Conservation (phyloP, 768 basidiomycete genomes). For the Tylopilus subfusipes region DNA sequence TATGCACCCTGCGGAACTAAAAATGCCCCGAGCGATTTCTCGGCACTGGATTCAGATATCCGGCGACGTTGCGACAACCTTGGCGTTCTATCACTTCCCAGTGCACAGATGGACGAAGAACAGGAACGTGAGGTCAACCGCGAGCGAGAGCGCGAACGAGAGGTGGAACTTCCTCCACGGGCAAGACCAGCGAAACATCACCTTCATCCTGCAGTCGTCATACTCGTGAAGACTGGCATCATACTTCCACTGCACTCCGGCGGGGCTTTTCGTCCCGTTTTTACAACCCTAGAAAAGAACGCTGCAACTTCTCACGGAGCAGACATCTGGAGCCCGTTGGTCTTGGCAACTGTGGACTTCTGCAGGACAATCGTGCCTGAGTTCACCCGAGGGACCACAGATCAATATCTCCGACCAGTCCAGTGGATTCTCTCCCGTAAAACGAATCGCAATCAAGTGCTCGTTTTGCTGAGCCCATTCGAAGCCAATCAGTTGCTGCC, state of each 20-base stretch:
- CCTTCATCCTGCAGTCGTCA: not conserved
- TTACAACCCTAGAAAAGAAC: no score
- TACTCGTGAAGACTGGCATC: not conserved
- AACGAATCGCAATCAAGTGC: not conserved
- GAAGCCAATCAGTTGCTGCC: slow-evolving; percentile 37
- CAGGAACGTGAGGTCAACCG: not conserved
- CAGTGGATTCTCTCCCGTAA: slow-evolving; percentile 17
- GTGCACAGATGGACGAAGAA: not conserved
- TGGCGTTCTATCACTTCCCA: not conserved
- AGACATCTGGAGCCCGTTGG: not conserved
- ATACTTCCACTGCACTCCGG: no score
- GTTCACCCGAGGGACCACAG: not conserved
- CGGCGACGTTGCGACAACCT: not conserved
- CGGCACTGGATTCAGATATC: not conserved
- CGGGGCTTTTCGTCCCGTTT: no score
- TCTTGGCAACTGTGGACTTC: slow-evolving; percentile 13
- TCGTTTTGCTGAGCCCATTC: slow-evolving; percentile 22
- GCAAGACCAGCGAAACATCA: not conserved
- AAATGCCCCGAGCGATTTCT: not conserved
- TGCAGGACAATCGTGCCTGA: slow-evolving; percentile 4
- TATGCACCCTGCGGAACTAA: not conserved
- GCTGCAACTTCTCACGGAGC: no score
- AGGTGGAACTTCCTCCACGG: not conserved
- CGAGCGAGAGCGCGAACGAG: not conserved
- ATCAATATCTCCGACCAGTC: slow-evolving; percentile 25